Base-by-base conservation (phyloP, 768 basidiomycete genomes). In the Russula dissimulans region DNA sequence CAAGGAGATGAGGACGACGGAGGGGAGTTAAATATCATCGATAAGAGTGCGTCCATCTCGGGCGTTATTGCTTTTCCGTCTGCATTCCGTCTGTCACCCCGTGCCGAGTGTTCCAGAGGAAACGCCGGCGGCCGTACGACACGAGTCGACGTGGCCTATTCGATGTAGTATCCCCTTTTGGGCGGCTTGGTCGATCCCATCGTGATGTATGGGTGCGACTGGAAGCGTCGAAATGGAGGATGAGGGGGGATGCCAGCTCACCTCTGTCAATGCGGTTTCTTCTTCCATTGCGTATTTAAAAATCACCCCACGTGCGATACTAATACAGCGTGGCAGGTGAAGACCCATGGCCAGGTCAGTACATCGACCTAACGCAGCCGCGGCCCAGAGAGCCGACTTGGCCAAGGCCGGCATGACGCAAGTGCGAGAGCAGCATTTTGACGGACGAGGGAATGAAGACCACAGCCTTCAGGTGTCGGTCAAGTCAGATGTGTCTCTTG, bases 321-420 rank as follows among this genome's bases (percentile, higher is more conserved):
- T 65, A 3, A 48, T 12, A 42, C 56, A 57, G 10, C 10, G 34
- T 56, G 63, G 29, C 66, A 89, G 89, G 80, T 67, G 85, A 87
- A 53, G 85, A 85, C 43, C 75, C 75, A 12, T 86, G 83, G 77
- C 86, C 86, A 0, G 84, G 84, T 7, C 81, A 87, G 67, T 89
- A 88, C 67, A 81, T 89, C 62, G 89, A 91, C 69, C 75, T 91
- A 17, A 89, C 82, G 11, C 78, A 80, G 32, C 76, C 81, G 55
- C 77, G 80, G 65, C 76, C 81, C 58, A 76, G 76, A 49, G 78
- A 75, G 45, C 78, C 85, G 56, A 82, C 79, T 56, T 91, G 89
- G 89, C 88, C 88, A 10, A 75, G 87, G 57, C 89, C 89, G 0
- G 78, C 76, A 22, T 88, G 47, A 56, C 47, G 36, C 18, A 48